phyloP scores from a whole-genome alignment of 139 green algal genomes.

The Gonium pectorale region DNA sequence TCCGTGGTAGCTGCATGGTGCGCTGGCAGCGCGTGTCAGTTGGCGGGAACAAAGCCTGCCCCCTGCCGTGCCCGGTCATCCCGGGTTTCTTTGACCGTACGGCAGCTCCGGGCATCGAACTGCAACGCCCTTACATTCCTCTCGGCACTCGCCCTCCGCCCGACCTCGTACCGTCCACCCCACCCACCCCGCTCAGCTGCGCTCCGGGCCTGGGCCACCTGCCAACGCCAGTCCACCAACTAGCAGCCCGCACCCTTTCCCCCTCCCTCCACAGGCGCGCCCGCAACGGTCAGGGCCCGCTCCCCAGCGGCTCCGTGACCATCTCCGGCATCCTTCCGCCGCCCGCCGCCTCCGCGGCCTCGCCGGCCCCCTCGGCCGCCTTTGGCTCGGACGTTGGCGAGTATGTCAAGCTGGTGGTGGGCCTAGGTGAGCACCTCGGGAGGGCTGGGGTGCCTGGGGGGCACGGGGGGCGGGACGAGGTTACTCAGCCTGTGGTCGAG shows the following conservation, averaged over 20 bases:
- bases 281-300: background rate
- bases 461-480: background rate
- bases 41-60: too few species aligned
- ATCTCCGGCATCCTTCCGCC: slow-evolving; percentile 9
- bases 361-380: background rate
- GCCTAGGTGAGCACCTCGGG: slow-evolving; percentile 47
- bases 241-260: background rate
- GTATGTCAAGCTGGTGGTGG: slow-evolving; percentile 59
- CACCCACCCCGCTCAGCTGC: background rate
- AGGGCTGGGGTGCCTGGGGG: background rate
- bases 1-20: too few species aligned
- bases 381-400: slow-evolving; percentile 31
- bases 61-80: too few species aligned
- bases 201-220: too few species aligned
- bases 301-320: background rate
- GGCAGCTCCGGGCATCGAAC: too few species aligned
- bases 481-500: too few species aligned
- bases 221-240: background rate
- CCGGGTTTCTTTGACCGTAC: too few species aligned
- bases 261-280: slow-evolving; percentile 2
- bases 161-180: too few species aligned
- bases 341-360: background rate
- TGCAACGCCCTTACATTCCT: too few species aligned
- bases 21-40: too few species aligned
- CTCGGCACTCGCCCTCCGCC: too few species aligned